These are phyloP conservation scores for Solanum piurae DNA, from an alignment of 257 asterid species.

Conservation along the genomic window DNA sequence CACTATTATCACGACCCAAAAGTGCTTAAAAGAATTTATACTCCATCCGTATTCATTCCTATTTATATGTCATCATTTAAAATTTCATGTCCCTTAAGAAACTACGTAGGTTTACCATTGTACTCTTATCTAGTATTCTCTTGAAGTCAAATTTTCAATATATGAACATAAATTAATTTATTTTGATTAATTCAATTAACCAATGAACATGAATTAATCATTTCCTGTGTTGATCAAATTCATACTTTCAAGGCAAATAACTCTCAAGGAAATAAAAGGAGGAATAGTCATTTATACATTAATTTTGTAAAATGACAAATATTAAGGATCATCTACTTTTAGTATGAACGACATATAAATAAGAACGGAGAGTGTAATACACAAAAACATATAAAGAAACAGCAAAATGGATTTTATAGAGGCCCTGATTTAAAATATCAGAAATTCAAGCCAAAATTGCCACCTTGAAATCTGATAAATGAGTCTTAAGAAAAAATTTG, in stretches of 20 bases:
- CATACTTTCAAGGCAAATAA: background rate
- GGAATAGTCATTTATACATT: background rate
- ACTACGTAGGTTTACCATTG: background rate
- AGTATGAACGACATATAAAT: too few relatives aligned
- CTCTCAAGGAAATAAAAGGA: background rate
- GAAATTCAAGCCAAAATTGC: background rate
- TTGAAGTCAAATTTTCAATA: too few relatives aligned
- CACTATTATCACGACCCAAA: background rate
- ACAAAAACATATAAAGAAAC: background rate
- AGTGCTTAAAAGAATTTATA: background rate
- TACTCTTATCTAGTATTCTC: too few relatives aligned
- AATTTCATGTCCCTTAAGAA: background rate
- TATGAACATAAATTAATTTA: too few relatives aligned
- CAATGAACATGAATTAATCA: background rate
- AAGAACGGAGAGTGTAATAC: too few relatives aligned
- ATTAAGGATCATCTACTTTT: too few relatives aligned
- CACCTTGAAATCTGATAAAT: background rate
- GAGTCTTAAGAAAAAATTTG: background rate
- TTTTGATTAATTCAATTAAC: background rate
- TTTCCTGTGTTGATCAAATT: too few relatives aligned
- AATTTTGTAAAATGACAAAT: background rate
- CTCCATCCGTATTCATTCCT: background rate
- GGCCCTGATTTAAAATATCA: background rate
- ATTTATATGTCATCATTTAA: background rate
- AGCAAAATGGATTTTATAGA: background rate